phyloP scores from a whole-genome alignment of 2,329 filamentous ascomycete species.

The Cordyceps javanica region DNA sequence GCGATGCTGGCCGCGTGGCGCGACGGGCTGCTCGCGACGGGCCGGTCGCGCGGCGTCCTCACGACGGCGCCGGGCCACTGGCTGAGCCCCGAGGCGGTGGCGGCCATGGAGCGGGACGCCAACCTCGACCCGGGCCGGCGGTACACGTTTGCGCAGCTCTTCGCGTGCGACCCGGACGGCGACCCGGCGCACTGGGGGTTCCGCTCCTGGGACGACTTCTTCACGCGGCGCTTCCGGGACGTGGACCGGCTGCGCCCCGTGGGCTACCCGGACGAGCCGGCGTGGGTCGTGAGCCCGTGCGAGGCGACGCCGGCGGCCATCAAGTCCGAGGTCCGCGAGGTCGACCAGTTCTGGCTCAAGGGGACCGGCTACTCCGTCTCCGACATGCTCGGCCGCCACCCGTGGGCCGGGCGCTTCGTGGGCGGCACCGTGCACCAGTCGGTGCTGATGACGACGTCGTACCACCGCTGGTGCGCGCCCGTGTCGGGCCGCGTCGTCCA shows the following conservation, averaged over 20 bases:
- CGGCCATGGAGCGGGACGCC: conserved; percentile 16
- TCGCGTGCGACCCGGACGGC: conserved; percentile 16
- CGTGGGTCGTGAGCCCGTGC: conserved; percentile 49
- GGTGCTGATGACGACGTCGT: conserved; percentile 56
- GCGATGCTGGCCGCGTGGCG: conserved; percentile 44
- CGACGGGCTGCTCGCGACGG: conserved; percentile 20
- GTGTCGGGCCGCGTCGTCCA: conserved; percentile 51
- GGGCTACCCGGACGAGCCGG: conserved; percentile 33
- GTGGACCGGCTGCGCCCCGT: conserved; percentile 44
- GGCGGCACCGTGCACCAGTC: conserved; percentile 62
- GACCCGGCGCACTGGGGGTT: conserved; percentile 35
- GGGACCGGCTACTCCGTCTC: conserved; percentile 54
- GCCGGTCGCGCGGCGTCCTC: conserved; percentile 16
- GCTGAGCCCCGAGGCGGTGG: conserved; percentile 16
- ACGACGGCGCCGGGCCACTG: conserved; percentile 14
- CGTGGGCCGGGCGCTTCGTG: conserved; percentile 42
- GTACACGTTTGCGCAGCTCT: conserved; percentile 17
- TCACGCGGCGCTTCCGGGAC: conserved; percentile 45
- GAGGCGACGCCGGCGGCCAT: conserved; percentile 52
- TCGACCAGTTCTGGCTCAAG: conserved; percentile 62
- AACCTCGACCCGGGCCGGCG: conserved; percentile 12
- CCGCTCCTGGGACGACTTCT: conserved; percentile 60
- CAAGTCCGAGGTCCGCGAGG: conserved; percentile 37
- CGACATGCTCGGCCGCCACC: conserved; percentile 52
- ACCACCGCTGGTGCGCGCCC: conserved; percentile 63